Base-by-base conservation (phyloP, 2,329 filamentous ascomycete genomes). In the Fusarium sp. region DNA sequence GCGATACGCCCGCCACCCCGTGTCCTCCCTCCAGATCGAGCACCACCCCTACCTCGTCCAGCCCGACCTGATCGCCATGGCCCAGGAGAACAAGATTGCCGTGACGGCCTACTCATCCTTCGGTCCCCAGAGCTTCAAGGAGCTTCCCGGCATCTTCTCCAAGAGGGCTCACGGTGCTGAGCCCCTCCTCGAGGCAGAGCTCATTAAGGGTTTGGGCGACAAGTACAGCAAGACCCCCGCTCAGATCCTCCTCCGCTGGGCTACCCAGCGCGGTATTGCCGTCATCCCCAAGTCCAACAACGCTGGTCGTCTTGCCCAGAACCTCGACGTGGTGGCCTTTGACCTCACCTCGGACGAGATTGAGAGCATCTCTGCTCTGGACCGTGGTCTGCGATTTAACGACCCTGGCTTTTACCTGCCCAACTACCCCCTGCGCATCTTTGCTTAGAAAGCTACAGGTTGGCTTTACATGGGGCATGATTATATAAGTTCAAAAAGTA, bases 1-100 rank as follows among this genome's bases (percentile, higher is more conserved):
- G 70, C 82, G 84, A 58, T 89, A 90, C 77, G 86, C 86, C 56
- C 82, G 83, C 58, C 67, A 82, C 85, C 77, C 80, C 78, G 40
- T 85, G 83, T 67, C 85, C 80, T 46, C 86, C 38, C 84, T 91
- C 20, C 89, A 91, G 81, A 87, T 91, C 78, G 89, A 91, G 80
- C 88, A 90, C 79, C 89, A 91, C 80, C 89, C 89, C 5, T 90
- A 90, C 81, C 85, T 90, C 58, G 85, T 85, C 34, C 89, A 91
- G 80, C 78, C 81, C 50, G 81, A 82, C 6, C 81, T 91, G 46
- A 76, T 90, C 64, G 77, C 84, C 60, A 83, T 87, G 71, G 87
- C 86, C 58, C 82, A 88, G 77, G 82, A 83, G 73, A 79, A 88
- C 73, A 82, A 82, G 49, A 87, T 91, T 65, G 80, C 80, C 49